Base-by-base conservation (phyloP, 2,329 filamentous ascomycete genomes). In the Emergomyces orientalis region DNA sequence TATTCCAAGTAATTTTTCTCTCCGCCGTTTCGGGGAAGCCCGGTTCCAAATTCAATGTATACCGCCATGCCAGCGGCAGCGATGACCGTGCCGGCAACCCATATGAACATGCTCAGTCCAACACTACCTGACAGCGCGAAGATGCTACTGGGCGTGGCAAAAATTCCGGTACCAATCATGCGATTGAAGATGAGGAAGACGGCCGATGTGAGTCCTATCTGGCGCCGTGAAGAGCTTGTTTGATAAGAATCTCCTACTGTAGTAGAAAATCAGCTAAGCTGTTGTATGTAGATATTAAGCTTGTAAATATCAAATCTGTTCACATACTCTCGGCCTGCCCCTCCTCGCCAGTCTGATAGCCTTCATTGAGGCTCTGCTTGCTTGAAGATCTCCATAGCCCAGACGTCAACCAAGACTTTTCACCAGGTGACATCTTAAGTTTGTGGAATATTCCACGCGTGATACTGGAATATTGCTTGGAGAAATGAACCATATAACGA, bases 1-100 rank as follows among this genome's bases (percentile, higher is more conserved):
- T 85, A 87, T 72, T 89, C 86, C 49, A 89, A 79, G 67, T 88
- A 89, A 4, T 88, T 84, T 71, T 88, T 89, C 39, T 83, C 78
- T 56, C 86, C 87, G 13, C 87, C 87, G 1, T 83, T 87, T 1
- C 86, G 79, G 3, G 87, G 87, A 25, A 89, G 76, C 82, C 88
- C 87, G 66, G 81, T 85, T 0, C 86, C 87, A 67, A 85, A 85
- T 68, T 89, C 87, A 14, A 89, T 78, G 22, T 81, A 81, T 0
- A 89, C 80, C 9, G 81, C 80, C 0, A 89, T 75, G 0, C 84
- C 84, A 59, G 82, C 84, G 11, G 80, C 84, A 0, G 84, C 82
- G 6, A 88, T 77, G 1, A 84, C 65, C 2, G 84, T 81, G 0
- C 86, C 87, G 0, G 83, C 72, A 0, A 86, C 63, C 87, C 87